Evolutionary conservation across 1,284 basidiomycete species (phyloP).

Genomic region (Neonothopanus nambi): DNA sequence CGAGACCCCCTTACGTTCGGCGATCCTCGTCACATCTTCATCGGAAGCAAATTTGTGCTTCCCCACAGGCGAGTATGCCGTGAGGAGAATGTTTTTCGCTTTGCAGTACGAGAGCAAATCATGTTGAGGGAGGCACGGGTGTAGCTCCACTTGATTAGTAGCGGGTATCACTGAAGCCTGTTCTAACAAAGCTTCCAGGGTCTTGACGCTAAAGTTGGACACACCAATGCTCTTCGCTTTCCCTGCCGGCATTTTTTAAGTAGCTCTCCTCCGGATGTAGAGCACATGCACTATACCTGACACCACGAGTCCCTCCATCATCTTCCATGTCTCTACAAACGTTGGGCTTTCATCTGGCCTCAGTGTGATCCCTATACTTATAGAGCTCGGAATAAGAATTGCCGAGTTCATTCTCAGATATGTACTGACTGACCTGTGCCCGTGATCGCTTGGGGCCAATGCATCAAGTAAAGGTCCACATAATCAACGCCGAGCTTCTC

Average conservation of each 20-base stretch:
- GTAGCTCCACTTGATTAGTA: conserved; percentile 36
- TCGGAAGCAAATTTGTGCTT: conserved; percentile 25
- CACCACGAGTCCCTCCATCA: conserved; percentile 53
- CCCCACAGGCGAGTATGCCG: conserved; percentile 56
- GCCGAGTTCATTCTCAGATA: not conserved
- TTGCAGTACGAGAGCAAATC: conserved; percentile 48
- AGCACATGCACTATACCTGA: conserved; percentile 30
- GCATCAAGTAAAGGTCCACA: conserved; percentile 24
- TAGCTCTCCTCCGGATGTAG: no score
- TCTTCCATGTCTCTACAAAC: conserved; percentile 52
- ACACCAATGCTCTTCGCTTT: conserved; percentile 50
- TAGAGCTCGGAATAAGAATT: no score
- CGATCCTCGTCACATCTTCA: conserved; percentile 36
- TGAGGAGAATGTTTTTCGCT: conserved; percentile 45
- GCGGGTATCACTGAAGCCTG: not conserved
- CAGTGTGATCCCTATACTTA: conserved; percentile 11
- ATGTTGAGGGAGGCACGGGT: conserved; percentile 55
- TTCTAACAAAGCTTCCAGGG: conserved; percentile 25
- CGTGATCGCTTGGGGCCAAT: conserved; percentile 23
- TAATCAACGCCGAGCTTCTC: conserved; percentile 20
- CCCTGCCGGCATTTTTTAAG: conserved; percentile 24
- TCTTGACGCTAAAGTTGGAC: conserved; percentile 50
- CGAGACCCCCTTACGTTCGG: conserved; percentile 37
- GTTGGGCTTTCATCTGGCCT: conserved; percentile 24
- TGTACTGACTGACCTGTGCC: not conserved